Evolutionary conservation across 441 rosid species (phyloP), one percentile per base, ranked within the genome.

Genomic region (Eutrema salsugineum): DNA sequence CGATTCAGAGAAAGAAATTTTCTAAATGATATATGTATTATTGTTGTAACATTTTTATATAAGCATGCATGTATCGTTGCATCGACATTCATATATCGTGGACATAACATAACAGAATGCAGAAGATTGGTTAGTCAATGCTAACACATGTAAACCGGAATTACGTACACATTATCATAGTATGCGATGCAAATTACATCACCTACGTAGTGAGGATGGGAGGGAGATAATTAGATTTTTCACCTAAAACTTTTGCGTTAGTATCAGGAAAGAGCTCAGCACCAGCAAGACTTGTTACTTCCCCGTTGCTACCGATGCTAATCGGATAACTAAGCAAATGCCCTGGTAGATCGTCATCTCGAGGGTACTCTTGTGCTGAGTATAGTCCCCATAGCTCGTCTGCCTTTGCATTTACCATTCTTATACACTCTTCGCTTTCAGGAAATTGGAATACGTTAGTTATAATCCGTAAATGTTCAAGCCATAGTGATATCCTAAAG

Each of bases 311-410:
- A 53, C 80, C 2, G 9, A 86, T 73, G n/a, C 73, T 44, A 42
- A 88, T 75, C 0, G 94, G 94, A 56, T 88, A 88, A 38, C 75
- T 56, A 20, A 88, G 85, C 69, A 88, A 66, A 73, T 81, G 87
- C 0, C 75, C 84, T 1, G 79, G 79, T 33, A 86, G 39, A 72
- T 85, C 86, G 12, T 9, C 2, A 15, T 19, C 1, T 16, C 44
- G 27, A 28, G 63, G 48, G 0, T 16, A 12, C 0, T 60, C 69
- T 60, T 62, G 72, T 9, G 80, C 66, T 28, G 79, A 14, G 55
- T 81, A 88, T 10, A 50, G 12, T 39, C 70, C 61, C 94, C 89
- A 86, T 0, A 51, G 32, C 14, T 35, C 50, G 1, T 76, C 71
- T n/a, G 83, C 94, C 1, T 22, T 20, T 5, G 0, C 42, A 44